Evolutionary conservation across 2,329 filamentous ascomycete species (phyloP).

Genomic region (Penicillium sp.): DNA sequence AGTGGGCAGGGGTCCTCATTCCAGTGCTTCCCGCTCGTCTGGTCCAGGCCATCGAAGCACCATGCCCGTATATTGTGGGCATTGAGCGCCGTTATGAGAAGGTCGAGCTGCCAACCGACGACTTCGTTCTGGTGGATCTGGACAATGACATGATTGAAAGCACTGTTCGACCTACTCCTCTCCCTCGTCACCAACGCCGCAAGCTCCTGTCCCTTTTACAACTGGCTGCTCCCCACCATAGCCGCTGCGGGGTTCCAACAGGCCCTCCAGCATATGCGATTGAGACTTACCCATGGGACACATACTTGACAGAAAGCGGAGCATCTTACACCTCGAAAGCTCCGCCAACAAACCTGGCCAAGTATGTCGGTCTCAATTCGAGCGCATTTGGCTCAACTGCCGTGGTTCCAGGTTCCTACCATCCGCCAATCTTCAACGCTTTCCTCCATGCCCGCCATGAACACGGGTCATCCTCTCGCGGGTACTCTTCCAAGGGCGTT

Average conservation of each 20-base stretch:
- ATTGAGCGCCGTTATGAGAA: slow-evolving; percentile 80
- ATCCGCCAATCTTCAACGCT: slow-evolving; percentile 80
- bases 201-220: slow-evolving; percentile 88
- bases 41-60: slow-evolving; percentile 86
- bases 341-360: slow-evolving; percentile 69
- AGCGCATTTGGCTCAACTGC: slow-evolving; percentile 72
- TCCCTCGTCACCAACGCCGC: slow-evolving; percentile 84
- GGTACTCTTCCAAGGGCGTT: slow-evolving; percentile 39
- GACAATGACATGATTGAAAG: slow-evolving; percentile 89
- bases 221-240: slow-evolving; percentile 83
- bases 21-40: slow-evolving; percentile 84
- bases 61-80: slow-evolving; percentile 95
- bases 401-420: slow-evolving; percentile 51
- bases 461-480: slow-evolving; percentile 44
- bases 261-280: slow-evolving; percentile 90
- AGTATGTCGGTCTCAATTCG: slow-evolving; percentile 86
- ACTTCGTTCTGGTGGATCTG: slow-evolving; percentile 91
- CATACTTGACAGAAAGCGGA: slow-evolving; percentile 83
- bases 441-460: slow-evolving; percentile 76
- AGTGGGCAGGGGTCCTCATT: slow-evolving; percentile 93
- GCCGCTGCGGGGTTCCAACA: slow-evolving; percentile 78
- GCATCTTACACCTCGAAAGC: slow-evolving; percentile 74
- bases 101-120: slow-evolving; percentile 75
- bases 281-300: slow-evolving; percentile 86
- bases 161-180: slow-evolving; percentile 69